phyloP scores from a whole-genome alignment of 164 flowering plant species.

The Stephania cephalantha region DNA sequence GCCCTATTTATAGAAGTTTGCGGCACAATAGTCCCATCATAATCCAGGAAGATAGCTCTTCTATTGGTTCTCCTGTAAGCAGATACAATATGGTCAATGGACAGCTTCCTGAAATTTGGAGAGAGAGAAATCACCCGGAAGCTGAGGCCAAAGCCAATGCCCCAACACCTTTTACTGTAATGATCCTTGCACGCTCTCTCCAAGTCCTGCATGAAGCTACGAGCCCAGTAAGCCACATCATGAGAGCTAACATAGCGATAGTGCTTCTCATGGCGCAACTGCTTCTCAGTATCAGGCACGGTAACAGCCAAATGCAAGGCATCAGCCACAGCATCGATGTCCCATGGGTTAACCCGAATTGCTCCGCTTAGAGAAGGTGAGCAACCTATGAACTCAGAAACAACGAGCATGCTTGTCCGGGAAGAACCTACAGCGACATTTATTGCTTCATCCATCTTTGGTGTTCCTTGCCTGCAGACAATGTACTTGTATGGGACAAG shows the following conservation, averaged over 20 bases:
- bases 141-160: slow-evolving; percentile 61
- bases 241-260: slow-evolving; percentile 72
- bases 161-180: slow-evolving; percentile 65
- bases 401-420: slow-evolving; percentile 67
- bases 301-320: slow-evolving; percentile 47
- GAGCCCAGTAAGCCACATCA: slow-evolving; percentile 73
- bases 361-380: slow-evolving; percentile 88
- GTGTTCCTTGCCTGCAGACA: slow-evolving; percentile 71
- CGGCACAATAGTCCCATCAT: slow-evolving; percentile 74
- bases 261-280: slow-evolving; percentile 71
- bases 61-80: slow-evolving; percentile 52
- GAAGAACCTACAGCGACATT: slow-evolving; percentile 28
- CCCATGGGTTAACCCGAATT: slow-evolving; percentile 81
- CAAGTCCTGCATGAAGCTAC: slow-evolving; percentile 63
- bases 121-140: slow-evolving; percentile 69
- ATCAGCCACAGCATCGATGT: slow-evolving; percentile 73
- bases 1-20: slow-evolving; percentile 42
- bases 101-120: slow-evolving; percentile 61
- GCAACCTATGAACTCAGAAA: slow-evolving; percentile 80
- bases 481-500: slow-evolving; percentile 72
- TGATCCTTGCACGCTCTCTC: slow-evolving; percentile 71
- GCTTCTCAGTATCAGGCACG: slow-evolving; percentile 58
- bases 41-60: slow-evolving; percentile 70
- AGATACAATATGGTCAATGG: slow-evolving; percentile 45
- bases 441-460: slow-evolving; percentile 37